Conservation (phyloP, 148 eudicot species). For the Arctostaphylos glauca region DNA sequence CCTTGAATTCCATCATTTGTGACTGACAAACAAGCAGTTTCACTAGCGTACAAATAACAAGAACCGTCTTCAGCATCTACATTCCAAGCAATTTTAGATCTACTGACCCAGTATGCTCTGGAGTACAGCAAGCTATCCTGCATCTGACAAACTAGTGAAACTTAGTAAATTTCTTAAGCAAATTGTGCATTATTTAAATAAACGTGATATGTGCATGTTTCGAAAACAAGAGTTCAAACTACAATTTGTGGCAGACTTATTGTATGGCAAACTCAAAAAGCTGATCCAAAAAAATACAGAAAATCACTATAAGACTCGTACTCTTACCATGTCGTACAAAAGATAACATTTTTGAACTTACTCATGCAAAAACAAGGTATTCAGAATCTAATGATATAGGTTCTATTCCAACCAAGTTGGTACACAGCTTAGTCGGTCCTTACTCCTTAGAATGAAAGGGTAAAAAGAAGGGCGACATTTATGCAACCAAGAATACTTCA, state of each 20-base stretch:
- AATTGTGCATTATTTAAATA: not conserved
- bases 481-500: not conserved
- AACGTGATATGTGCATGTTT: not conserved
- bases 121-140: conserved; percentile 52
- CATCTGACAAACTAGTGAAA: conserved; percentile 18
- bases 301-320: not conserved
- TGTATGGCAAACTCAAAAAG: not conserved
- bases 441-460: not conserved
- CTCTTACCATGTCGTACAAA: not conserved
- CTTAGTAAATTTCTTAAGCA: not conserved
- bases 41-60: conserved; percentile 67
- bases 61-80: conserved; percentile 56
- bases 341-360: conserved; percentile 1
- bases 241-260: not conserved
- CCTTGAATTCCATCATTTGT: conserved; percentile 62
- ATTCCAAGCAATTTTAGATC: conserved; percentile 73
- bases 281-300: not conserved
- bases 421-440: not conserved
- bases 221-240: not conserved
- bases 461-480: not conserved
- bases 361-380: not conserved
- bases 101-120: conserved; percentile 88
- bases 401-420: not conserved
- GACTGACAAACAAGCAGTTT: conserved; percentile 55
- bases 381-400: not conserved